Base-by-base conservation (phyloP, 345 rosid genomes). In the Bruguiera sexangula region DNA sequence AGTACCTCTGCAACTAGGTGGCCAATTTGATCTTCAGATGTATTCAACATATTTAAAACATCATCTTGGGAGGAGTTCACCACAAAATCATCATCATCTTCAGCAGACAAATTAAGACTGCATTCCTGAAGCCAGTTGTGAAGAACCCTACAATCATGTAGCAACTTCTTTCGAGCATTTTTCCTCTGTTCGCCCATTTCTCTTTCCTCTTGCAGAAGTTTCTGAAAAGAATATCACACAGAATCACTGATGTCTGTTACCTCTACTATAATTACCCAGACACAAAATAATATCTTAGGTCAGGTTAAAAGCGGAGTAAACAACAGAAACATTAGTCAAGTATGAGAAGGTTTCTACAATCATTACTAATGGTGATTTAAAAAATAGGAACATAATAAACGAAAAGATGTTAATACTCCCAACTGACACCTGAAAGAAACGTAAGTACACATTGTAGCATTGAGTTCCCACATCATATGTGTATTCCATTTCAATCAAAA, bases 131-230 rank as follows among this genome's bases (percentile, higher is more conserved):
- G 85, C 67, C 32, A 90, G 51, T 76, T 80, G 69, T 80, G 85
- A 46, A 95, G 88, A 69, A 80, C 77, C 67, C 80, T 76, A 71
- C 96, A 90, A 69, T 87, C 88, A 74, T 82, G 69, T 34, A 92
- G 80, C 67, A 95, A 74, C 70, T 84, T 88, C 78, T 81, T 78
- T 63, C 85, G 84, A 65, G 84, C 83, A 60, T 74, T 66, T 81
- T 80, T 82, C 15, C 70, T 78, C 60, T 18, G 75, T 74, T 79
- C 82, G n/a, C 74, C 75, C 27, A 32, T 67, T 77, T 80, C 77
- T 78, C 88, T 84, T 81, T 92, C 96, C 68, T 81, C 75, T 43
- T 84, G 72, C 53, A 88, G 92, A 53, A 78, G 86, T 85, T 84
- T 82, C 99, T 95, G 86, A 68, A 76, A 66, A 62, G 20, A 30